Evolutionary conservation across 257 asterid genomes (phyloP), one percentile per base, ranked within the genome.

Genomic region (Solanum corneliomulleri): DNA sequence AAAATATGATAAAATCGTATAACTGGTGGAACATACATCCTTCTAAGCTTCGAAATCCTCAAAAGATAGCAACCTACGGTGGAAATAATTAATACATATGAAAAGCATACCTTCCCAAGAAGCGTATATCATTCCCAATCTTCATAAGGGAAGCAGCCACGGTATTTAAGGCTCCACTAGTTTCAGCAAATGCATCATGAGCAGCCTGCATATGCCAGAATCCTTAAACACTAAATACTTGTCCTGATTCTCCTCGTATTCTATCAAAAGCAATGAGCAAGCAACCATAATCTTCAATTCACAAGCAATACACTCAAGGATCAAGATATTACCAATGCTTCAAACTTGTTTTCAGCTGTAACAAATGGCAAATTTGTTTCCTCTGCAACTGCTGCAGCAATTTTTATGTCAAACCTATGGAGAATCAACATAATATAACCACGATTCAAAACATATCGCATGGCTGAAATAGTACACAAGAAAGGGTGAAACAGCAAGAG

Each of bases 331-430:
- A 94, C 99, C 97, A 97, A 88, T 82, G 99, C 99, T 92, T 97
- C 99, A 92, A 97, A 96, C 92, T 97, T 96, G 94, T 97, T 97
- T 93, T 96, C 99, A 87, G 99, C 99, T 42, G 99, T 97, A 89
- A 96, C 95, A 92, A 97, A 97, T 49, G 99, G 99, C 89, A 97
- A 93, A 76, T 91, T 93, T 87, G 99, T 96, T 90, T 96, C 99
- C 91, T 97, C 98, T 23, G 98, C 99, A 27, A 97, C 98, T 86
- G 99, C 98, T 69, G 98, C 94, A 85, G 99, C 99, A 92, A 97
- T 93, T 93, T 97, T 97, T 49, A 91, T 94, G 88, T 97, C 99
- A 90, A 97, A 97, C 92, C 99, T 97, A 13, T 27, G 84, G 94
- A 87, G 87, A 23, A 66, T 85, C 11, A 85, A 78, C 66, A 78